Base-by-base conservation (phyloP, 2,329 filamentous ascomycete species). In the Scedosporium dehoogii region DNA sequence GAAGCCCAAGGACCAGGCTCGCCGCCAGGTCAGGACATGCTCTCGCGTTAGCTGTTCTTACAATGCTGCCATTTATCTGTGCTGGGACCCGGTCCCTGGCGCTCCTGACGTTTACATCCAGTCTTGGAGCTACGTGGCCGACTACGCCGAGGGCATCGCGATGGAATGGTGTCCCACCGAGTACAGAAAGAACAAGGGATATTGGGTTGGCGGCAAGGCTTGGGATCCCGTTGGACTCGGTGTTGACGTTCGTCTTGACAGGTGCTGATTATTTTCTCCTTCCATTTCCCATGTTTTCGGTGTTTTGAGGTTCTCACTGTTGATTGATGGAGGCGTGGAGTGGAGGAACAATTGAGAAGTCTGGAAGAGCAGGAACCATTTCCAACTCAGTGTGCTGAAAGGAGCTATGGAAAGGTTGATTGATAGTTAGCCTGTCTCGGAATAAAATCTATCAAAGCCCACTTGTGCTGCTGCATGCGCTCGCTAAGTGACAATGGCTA, bases 161-260 rank as follows among this genome's bases (percentile, higher is more conserved):
- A 18, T 3, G 21, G 33, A 60, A 6, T 60, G 58, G 58, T 60
- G 58, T 21, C 41, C 58, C 58, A 12, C 4, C 3, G 38, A 44
- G 16, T 21, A 21, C 21, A 12, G 21, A 29, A 18, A 23, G 16
- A 58, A 33, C 9, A 38, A 23, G 12, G 56, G 25, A 18, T 33
- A 12, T 18, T 12, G 9, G 25, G 29, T 60, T 33, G 23, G 41
- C 12, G 58, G 58, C 58, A 60, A 51, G 41, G 21, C 21, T 18
- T 60, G 58, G 58, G 41, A 60, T 25, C 42, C 58, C 33, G 21
- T 48, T n/a, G 58, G 58, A 16, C 21, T 60, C 6, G 58, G 18
- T n/a, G 58, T 59, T 16, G 18, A 44, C n/a, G 38, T 59, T 18
- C 14, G 58, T 2, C 3, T 9, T 6, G 58, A 59, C 16, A 59